Conservation (phyloP, 176 grass and related monocot genomes). For the Pontederia paniculata region DNA sequence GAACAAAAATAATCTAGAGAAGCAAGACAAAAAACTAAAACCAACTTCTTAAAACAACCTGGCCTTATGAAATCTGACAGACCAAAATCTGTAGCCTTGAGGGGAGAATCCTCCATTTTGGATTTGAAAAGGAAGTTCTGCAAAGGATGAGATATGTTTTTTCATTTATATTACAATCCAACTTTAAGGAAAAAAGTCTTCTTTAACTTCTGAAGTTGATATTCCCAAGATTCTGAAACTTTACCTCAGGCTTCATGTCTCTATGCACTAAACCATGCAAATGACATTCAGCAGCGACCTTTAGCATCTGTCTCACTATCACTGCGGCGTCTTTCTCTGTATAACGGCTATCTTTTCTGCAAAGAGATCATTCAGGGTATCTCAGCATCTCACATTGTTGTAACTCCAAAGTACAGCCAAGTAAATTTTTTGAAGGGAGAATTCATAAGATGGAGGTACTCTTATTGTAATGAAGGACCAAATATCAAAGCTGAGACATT, state of each 20-base stretch:
- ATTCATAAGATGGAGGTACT: no score
- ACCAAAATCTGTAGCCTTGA: constrained; percentile 98
- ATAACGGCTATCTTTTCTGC: constrained; percentile 93
- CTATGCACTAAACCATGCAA: constrained; percentile 91
- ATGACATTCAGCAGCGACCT: constrained; percentile 94
- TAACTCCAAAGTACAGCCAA: no score
- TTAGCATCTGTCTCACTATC: constrained; percentile 91
- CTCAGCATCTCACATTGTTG: no score
- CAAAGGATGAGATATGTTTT: constrained; percentile 6
- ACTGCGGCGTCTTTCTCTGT: constrained; percentile 98
- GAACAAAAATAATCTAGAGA: not conserved
- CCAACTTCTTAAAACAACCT: constrained; percentile 26
- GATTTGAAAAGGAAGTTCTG: constrained; percentile 98
- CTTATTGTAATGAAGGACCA: not conserved
- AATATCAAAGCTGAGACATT: not conserved
- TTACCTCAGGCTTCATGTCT: constrained; percentile 98
- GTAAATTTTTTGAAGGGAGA: no score
- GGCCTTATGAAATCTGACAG: constrained; percentile 95
- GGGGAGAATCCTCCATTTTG: constrained; percentile 53
- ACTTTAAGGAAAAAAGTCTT: not conserved
- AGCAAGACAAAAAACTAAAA: constrained; percentile 6
- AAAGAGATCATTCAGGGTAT: not conserved
- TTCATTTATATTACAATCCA: not conserved
- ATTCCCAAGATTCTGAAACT: not conserved
- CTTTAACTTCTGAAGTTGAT: no score